Percentiles rank a stretch among this genome's conserved stretches.
These are phyloP conservation scores for Cladorrhinum sp. DNA, from an alignment of 2,329 filamentous ascomycete species.

Conservation along the genomic window DNA sequence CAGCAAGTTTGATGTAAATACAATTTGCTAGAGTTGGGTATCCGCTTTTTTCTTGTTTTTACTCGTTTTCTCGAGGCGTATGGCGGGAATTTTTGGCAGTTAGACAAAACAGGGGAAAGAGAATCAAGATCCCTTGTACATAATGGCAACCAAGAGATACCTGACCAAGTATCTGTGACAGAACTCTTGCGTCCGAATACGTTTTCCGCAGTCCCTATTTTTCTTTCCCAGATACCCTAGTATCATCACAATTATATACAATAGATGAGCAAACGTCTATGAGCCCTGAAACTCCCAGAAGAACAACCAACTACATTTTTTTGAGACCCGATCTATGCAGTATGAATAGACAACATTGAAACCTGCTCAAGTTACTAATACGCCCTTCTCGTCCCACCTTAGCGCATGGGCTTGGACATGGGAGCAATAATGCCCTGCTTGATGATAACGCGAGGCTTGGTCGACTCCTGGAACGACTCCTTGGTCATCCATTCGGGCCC, in stretches of 20 bases:
- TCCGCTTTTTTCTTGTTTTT: not conserved
- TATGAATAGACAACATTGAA: not conserved
- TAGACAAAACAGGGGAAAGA: not conserved
- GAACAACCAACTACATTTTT: not conserved
- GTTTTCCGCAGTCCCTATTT: not conserved
- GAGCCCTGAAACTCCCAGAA: not conserved
- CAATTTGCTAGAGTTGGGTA: not conserved
- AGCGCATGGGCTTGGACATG: conserved; percentile 68
- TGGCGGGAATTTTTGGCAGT: not conserved
- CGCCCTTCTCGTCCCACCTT: not conserved
- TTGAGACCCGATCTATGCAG: not conserved
- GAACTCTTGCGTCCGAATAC: not conserved
- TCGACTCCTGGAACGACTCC: conserved; percentile 83
- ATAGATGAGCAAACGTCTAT: not conserved
- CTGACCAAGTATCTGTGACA: not conserved
- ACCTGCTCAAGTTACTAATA: not conserved
- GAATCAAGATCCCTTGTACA: not conserved
- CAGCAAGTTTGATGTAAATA: not conserved
- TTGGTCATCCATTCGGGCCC: conserved; percentile 97
- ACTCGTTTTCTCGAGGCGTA: not conserved
- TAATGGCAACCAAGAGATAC: not conserved
- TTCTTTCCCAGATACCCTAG: not conserved
- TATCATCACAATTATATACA: not conserved
- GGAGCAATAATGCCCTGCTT: conserved; percentile 89
- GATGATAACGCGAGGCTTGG: conserved; percentile 83